A percentile compares a stretch with the other conserved stretches of the same genome.
These are phyloP conservation scores for Withania somnifera DNA, from an alignment of 305 asterid species.

Conservation along the genomic window DNA sequence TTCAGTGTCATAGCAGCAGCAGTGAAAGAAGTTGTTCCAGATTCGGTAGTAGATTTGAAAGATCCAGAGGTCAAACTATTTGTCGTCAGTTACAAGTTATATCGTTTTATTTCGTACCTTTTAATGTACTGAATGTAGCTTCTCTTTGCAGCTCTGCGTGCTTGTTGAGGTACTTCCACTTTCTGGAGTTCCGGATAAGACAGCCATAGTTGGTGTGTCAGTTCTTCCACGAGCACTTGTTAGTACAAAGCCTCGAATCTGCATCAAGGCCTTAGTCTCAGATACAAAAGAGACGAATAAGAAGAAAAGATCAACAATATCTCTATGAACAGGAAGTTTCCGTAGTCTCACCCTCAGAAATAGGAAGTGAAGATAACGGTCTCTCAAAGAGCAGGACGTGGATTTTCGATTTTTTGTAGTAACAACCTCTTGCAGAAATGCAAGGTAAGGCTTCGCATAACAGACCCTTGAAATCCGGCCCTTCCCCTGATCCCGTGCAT, in stretches of 20 bases:
- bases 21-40: slow-evolving; percentile 30
- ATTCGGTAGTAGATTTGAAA: slow-evolving; percentile 32
- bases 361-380: slow-evolving; percentile 4
- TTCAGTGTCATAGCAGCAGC: slow-evolving; percentile 32
- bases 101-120: background rate
- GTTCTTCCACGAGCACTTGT: slow-evolving; percentile 32
- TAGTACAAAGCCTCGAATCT: slow-evolving; percentile 28
- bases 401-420: background rate
- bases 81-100: background rate
- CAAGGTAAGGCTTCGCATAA: too few species aligned
- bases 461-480: too few species aligned
- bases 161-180: slow-evolving; percentile 38
- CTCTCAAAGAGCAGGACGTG: background rate
- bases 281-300: slow-evolving; percentile 15
- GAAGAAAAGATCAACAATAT: slow-evolving; percentile 2
- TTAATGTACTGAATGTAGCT: background rate
- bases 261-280: slow-evolving; percentile 25
- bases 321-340: background rate
- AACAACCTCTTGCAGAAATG: too few species aligned
- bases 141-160: slow-evolving; percentile 24
- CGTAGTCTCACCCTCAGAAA: background rate
- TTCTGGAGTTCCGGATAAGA: slow-evolving; percentile 25
- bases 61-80: slow-evolving; percentile 28
- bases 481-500: too few species aligned
- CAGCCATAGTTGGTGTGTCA: slow-evolving; percentile 30